Conservation (phyloP, 495 filamentous ascomycete species). For the Talaromyces stipitatus region DNA sequence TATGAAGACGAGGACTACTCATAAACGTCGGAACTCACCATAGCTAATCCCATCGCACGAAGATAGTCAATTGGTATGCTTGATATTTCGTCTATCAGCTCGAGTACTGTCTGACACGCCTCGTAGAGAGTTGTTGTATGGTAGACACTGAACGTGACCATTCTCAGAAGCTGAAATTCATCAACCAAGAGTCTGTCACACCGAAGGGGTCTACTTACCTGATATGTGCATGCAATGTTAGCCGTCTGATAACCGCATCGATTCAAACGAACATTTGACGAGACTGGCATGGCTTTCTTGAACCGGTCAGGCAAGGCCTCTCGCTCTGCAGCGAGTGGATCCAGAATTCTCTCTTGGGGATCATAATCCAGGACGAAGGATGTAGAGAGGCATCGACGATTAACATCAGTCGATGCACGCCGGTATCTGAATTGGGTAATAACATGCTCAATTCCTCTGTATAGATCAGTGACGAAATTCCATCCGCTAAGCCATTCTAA, state of each 20-base stretch:
- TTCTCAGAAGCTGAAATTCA: neutral
- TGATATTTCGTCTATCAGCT: neutral
- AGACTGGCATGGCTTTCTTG: neutral
- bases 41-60: conserved; percentile 19
- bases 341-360: neutral
- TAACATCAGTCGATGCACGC: neutral
- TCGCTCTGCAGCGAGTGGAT: neutral
- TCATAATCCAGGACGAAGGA: neutral
- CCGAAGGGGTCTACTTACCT: neutral
- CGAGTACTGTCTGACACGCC: neutral
- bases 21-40: conserved; percentile 3
- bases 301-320: neutral
- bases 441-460: neutral
- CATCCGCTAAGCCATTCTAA: neutral
- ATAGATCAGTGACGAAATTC: neutral
- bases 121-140: neutral
- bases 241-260: neutral
- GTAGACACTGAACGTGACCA: neutral
- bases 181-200: neutral
- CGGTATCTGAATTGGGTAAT: neutral
- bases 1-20: neutral
- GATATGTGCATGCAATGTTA: neutral
- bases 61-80: neutral
- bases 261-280: neutral
- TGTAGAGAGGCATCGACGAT: neutral